Evolutionary conservation across 2,329 filamentous ascomycete species (phyloP).

Genomic region (Colletotrichum tanaceti): DNA sequence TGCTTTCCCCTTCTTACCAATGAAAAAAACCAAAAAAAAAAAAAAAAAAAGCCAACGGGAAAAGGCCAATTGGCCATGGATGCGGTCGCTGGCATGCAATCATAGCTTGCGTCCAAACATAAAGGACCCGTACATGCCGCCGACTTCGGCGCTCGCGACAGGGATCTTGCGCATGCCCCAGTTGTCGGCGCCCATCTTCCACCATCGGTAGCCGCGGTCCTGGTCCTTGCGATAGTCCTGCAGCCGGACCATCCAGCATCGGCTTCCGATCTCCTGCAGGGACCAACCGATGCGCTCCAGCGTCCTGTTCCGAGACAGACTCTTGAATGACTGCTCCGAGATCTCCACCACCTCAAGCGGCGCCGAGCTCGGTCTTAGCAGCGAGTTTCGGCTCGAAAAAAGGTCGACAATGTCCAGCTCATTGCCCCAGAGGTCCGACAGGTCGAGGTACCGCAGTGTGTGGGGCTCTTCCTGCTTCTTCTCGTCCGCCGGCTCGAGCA

Average conservation of each 20-base stretch:
- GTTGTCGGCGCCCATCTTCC: conserved; percentile 87
- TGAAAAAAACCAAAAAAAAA: neutral
- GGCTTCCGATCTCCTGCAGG: conserved; percentile 74
- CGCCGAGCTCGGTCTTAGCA: conserved; percentile 70
- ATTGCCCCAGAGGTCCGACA: conserved; percentile 75
- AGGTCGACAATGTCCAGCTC: conserved; percentile 69
- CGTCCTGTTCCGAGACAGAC: conserved; percentile 72
- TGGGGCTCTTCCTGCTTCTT: conserved; percentile 58
- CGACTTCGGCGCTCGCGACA: conserved; percentile 90
- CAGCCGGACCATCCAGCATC: conserved; percentile 74
- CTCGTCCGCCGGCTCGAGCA: conserved; percentile 66
- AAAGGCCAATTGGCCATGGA: too few species aligned
- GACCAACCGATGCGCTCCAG: conserved; percentile 75
- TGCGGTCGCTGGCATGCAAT: conserved; percentile 39
- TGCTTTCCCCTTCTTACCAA: conserved; percentile 1
- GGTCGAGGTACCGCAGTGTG: conserved; percentile 79
- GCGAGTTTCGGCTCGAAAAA: conserved; percentile 59
- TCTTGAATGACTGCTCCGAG: conserved; percentile 73
- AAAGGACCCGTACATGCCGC: conserved; percentile 87
- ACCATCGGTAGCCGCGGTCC: conserved; percentile 71
- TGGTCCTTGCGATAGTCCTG: conserved; percentile 53
- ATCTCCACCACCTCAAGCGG: conserved; percentile 84
- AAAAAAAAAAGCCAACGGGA: too few species aligned
- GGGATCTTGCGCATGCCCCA: conserved; percentile 94
- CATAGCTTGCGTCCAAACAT: conserved; percentile 72